These are phyloP conservation scores for Gaultheria prostrata DNA, from an alignment of 148 eudicot species.

Conservation along the genomic window DNA sequence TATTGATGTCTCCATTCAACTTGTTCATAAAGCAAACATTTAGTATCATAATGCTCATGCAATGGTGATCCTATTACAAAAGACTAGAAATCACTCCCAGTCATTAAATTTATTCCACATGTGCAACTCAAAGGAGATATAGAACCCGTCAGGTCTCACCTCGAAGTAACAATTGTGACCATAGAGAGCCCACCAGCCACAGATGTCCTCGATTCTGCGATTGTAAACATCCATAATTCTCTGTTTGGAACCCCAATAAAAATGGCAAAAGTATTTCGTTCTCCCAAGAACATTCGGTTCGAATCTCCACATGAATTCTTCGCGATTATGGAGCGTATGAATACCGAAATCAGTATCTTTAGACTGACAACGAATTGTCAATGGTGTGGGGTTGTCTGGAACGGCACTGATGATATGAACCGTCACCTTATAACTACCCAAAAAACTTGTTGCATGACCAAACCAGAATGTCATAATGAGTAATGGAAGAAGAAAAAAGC, in stretches of 20 bases:
- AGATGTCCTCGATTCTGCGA: not conserved
- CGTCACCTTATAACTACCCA: not conserved
- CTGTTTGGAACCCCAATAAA: not conserved
- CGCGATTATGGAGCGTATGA: not conserved
- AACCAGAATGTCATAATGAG: not conserved
- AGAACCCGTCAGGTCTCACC: not conserved
- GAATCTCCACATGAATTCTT: not conserved
- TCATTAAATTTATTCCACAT: not conserved
- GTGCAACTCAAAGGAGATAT: not conserved
- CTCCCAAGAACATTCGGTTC: not conserved
- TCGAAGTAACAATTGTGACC: not conserved
- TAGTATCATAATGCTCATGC: no score
- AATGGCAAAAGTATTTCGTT: not conserved
- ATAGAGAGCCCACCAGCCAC: no score
- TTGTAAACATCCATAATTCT: not conserved
- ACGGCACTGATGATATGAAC: not conserved
- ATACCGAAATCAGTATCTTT: not conserved
- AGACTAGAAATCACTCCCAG: constrained; percentile 2
- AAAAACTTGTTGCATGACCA: not conserved
- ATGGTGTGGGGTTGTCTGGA: not conserved
- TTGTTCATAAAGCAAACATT: no score
- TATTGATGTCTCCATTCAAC: no score
- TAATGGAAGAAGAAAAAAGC: not conserved
- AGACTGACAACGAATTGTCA: constrained; percentile 2
- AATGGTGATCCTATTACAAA: not conserved